Conservation (phyloP, 495 filamentous ascomycete genomes). For the Neurospora africana region DNA sequence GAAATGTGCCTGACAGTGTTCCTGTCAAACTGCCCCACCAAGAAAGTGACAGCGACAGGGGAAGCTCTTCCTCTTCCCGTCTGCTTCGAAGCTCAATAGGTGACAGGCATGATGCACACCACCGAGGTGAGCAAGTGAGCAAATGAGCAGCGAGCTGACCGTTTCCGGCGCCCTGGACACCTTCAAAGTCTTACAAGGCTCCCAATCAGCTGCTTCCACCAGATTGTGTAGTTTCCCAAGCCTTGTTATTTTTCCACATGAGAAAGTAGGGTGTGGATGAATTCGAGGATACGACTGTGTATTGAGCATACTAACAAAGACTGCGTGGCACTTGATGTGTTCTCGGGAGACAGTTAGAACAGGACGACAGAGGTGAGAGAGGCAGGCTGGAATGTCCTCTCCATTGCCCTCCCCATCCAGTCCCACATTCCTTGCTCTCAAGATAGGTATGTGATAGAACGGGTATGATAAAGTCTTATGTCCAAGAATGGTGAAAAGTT, state of each 20-base stretch:
- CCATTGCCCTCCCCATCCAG: background rate
- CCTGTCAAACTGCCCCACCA: background rate
- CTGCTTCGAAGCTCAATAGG: background rate
- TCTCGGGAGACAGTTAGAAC: background rate
- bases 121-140: background rate
- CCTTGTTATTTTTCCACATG: background rate
- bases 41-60: background rate
- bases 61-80: background rate
- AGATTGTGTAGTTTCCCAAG: background rate
- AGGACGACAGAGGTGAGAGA: background rate
- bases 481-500: background rate
- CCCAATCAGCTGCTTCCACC: background rate
- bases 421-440: background rate
- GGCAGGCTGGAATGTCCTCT: background rate
- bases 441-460: background rate
- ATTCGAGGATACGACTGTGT: background rate
- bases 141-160: background rate
- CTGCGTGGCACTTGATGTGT: background rate
- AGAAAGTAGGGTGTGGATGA: background rate
- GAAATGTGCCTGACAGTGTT: background rate
- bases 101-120: background rate
- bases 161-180: background rate
- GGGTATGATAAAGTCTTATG: too few species aligned
- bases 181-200: background rate
- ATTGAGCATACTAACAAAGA: background rate